Percentiles rank a stretch among this genome's conserved stretches.
Conservation (phyloP, 2,329 filamentous ascomycete genomes). For the Cladophialophora chaetospira region DNA sequence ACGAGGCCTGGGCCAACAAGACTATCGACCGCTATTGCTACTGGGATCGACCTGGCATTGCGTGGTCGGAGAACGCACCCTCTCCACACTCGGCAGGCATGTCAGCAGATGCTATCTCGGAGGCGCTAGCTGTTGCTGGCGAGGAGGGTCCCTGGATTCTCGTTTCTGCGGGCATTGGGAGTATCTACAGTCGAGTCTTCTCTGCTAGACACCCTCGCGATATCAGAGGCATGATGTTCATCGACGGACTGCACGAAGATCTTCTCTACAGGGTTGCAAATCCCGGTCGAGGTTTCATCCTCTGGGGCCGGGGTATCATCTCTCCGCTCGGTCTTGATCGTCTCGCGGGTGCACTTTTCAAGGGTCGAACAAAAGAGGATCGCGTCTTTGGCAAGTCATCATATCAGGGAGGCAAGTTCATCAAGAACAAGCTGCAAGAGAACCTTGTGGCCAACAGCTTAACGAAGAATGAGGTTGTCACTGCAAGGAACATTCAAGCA, state of each 20-base stretch:
- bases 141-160: constrained; percentile 89
- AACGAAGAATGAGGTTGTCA: constrained; percentile 77
- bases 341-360: constrained; percentile 77
- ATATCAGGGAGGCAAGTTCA: constrained; percentile 77
- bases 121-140: constrained; percentile 76
- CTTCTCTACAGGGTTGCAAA: constrained; percentile 69
- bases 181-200: constrained; percentile 88
- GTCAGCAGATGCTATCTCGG: constrained; percentile 83
- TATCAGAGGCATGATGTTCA: constrained; percentile 76
- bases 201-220: constrained; percentile 76
- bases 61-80: constrained; percentile 86
- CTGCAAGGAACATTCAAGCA: constrained; percentile 76
- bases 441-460: constrained; percentile 83
- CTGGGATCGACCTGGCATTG: constrained; percentile 87
- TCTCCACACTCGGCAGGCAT: constrained; percentile 92
- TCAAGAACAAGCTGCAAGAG: constrained; percentile 92
- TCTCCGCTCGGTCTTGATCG: constrained; percentile 85
- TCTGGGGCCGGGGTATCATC: constrained; percentile 84
- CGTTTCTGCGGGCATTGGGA: constrained; percentile 81
- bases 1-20: constrained; percentile 73
- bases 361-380: constrained; percentile 76
- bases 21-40: constrained; percentile 91
- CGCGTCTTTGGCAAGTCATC: constrained; percentile 79
- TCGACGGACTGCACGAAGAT: constrained; percentile 89
- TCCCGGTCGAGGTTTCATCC: constrained; percentile 72